Evolutionary conservation across 495 filamentous ascomycete genomes (phyloP), one percentile per base, ranked within the genome.

Genomic region (Achaetomiella virescens): DNA sequence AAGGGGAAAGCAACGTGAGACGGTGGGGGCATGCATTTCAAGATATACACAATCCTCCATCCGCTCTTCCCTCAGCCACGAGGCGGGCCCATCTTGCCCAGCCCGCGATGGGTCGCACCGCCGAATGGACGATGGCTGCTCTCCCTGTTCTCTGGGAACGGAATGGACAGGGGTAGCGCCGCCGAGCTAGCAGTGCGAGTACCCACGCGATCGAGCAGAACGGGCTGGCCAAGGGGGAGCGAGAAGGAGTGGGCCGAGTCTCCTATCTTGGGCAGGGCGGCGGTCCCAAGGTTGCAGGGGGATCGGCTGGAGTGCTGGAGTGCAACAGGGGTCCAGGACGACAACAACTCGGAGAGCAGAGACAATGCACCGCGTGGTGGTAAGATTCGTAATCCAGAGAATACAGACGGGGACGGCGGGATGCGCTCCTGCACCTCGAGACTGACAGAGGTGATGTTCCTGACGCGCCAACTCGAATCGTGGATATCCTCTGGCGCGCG

Each of bases 171-270:
- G 57, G 57, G 38, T 7, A 38, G 31, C 14, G 17, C 50, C 46
- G 24, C 35, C 50, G 38, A 17, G 27, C 51, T 50, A 40, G 17
- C 21, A 47, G 40, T n/a, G n/a, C n/a, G n/a, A n/a, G n/a, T 36
- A 31, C 42, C 54, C 42, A 48, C 29, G 44, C 49, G 41, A 29
- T 36, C 7, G 50, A 36, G 44, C 44, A 27, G 57, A 53, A 54
- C 7, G 44, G 51, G 38, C 43, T 54, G 51, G 57, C 43, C 45
- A 42, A 41, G 47, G 41, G 36, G 22, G 50, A 54, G 50, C 50
- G 49, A 53, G 36, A 44, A 22, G 15, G 11, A 29, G 50, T 43
- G 42, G 55, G 55, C 21, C 57, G 29, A 38, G 45, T 47, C 18
- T 17, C 35, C 36, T 36, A 53, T 53, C 48, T 25, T 44, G 25